Percentiles rank a stretch among this genome's conserved stretches.
phyloP scores from a whole-genome alignment of 2,329 filamentous ascomycete genomes.

The Cordyceps farinosa region DNA sequence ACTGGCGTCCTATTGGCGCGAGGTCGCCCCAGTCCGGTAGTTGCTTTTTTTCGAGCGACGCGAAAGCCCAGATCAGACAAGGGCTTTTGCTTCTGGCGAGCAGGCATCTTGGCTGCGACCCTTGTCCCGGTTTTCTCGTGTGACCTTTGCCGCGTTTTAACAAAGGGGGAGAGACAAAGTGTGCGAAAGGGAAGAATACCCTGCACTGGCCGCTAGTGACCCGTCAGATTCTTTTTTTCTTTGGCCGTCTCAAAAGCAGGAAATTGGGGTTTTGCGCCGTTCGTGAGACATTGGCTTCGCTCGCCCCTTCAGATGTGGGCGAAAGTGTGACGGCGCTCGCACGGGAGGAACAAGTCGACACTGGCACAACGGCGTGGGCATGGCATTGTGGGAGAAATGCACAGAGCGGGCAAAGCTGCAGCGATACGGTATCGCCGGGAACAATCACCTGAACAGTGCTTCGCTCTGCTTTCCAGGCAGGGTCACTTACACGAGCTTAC shows the following conservation, averaged over 20 bases:
- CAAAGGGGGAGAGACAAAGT: constrained; percentile 3
- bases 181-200: background rate
- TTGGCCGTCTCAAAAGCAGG: background rate
- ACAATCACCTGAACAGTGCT: background rate
- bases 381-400: background rate
- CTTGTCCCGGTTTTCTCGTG: background rate
- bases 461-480: background rate
- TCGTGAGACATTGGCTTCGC: constrained; percentile 6
- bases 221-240: background rate
- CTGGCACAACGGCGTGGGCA: background rate
- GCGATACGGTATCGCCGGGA: too few species aligned
- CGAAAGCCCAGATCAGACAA: constrained; percentile 7
- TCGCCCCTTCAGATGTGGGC: background rate
- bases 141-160: background rate
- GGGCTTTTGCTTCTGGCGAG: background rate
- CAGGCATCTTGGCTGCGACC: background rate
- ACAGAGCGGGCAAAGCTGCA: too few species aligned
- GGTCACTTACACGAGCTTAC: constrained; percentile 3
- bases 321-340: background rate
- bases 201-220: background rate
- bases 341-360: background rate
- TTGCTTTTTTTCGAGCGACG: constrained; percentile 3
- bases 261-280: constrained; percentile 4
- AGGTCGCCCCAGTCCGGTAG: background rate
- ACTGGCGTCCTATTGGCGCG: background rate